Base-by-base conservation (phyloP, 2,329 filamentous ascomycete species). In the Conoideocrella luteorostrata region DNA sequence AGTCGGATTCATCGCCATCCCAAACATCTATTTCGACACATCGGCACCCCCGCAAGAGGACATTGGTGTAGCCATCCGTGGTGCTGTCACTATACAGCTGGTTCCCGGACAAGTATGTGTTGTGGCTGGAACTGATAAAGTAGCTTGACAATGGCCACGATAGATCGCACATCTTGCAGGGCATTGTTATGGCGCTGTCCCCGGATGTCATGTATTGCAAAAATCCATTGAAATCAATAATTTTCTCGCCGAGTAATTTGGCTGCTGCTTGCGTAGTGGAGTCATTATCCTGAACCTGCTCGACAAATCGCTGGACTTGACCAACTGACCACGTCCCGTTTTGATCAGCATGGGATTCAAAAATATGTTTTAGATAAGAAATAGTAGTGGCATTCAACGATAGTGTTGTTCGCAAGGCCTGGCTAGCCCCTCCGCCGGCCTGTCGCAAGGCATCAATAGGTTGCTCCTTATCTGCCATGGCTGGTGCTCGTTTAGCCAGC, bases 1-100 rank as follows among this genome's bases (percentile, higher is more conserved):
- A 85, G 75, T 63, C 85, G 56, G 56, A 88, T 56, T 89, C 84
- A 45, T 85, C 80, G 33, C 90, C 90, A 60, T 96, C 88, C 90
- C 90, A 96, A 55, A 93, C 94, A 58, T 96, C 90, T 47, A 96
- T 87, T 67, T 96, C 90, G 47, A 96, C 83, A 64, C 90, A 96
- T 15, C 90, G 83, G 55, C 90, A 95, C 2, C 88, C 89, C 41
- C 87, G 81, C 53, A 88, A 77, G 45, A 96, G 70, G 9, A 90
- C 88, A 40, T 83, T 83, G 52, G 88, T 88, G 69, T 96, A 96
- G 3, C 87, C 86, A 52, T 89, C 86, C 0, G 88, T 88, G 59
- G 89, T 94, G 41, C 88, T 93, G 48, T 85, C 80, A 53, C 88
- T 91, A 47, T 79, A 88, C 12, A 95, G 80, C 68, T 96, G 90